Conservation (phyloP, 2,329 filamentous ascomycete genomes). For the Aspergillus fructus region DNA sequence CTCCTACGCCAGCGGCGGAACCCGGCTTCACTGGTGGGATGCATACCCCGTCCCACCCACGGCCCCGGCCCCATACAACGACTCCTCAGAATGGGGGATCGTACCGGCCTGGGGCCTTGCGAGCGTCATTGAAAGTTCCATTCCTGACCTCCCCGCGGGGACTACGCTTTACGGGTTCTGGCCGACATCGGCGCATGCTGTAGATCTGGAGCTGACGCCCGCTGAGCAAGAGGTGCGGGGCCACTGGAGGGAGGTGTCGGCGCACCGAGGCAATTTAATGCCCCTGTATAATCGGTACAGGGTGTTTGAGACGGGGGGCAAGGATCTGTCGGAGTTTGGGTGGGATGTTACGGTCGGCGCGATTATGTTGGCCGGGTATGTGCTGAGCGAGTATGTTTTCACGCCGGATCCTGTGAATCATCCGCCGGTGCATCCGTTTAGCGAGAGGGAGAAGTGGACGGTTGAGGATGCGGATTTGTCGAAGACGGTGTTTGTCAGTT, state of each 20-base stretch:
- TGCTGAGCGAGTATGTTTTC: slow-evolving; percentile 36
- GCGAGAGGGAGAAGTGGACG: neutral
- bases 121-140: slow-evolving; percentile 43
- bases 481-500: slow-evolving; percentile 33
- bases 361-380: slow-evolving; percentile 28
- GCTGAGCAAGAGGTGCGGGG: slow-evolving; percentile 16
- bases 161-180: slow-evolving; percentile 46
- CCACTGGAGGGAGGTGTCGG: slow-evolving; percentile 41
- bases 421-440: slow-evolving; percentile 15
- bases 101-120: slow-evolving; percentile 53
- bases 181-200: slow-evolving; percentile 40
- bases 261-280: slow-evolving; percentile 39
- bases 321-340: slow-evolving; percentile 25
- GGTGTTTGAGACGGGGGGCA: slow-evolving; percentile 9
- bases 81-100: slow-evolving; percentile 45
- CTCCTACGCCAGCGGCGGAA: slow-evolving; percentile 16
- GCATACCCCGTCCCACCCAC: slow-evolving; percentile 43
- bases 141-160: slow-evolving; percentile 32
- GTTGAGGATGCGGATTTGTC: slow-evolving; percentile 32
- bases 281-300: slow-evolving; percentile 49
- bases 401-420: slow-evolving; percentile 21
- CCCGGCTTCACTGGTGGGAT: slow-evolving; percentile 36
- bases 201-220: slow-evolving; percentile 39
- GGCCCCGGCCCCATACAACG: slow-evolving; percentile 30
- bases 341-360: slow-evolving; percentile 24